Base-by-base conservation (phyloP, 2,329 filamentous ascomycete species). In the Diaporthe helianthi region DNA sequence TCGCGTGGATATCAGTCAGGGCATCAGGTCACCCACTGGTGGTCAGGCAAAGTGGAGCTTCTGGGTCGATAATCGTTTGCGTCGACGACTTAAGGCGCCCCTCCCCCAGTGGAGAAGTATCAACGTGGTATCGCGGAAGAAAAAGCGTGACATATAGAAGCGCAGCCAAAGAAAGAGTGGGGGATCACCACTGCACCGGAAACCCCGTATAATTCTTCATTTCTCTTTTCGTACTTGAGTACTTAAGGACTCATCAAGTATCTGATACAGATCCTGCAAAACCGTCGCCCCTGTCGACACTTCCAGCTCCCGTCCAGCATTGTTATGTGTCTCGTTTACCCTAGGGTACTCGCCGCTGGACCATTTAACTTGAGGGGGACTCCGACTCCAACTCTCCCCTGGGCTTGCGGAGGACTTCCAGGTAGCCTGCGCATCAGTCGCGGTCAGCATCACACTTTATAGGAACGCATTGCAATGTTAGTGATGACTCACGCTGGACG, bases 401-500 rank as follows among this genome's bases (percentile, higher is more conserved):
- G 44, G 67, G 41, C 26, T 44, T 71, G 70, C 80, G 80, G 70
- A 87, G 81, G 58, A 84, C 79, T 72, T 87, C 84, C 65, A 87
- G 76, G 73, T 76, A 80, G 73, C 77, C 85, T 87, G 71, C 52
- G 22, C 69, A 33, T 22, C n/a, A 69, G 66, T 66, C 38, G 66
- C 44, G 49, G 51, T 72, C 55, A 72, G 71, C 51, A 22, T 55
- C 44, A 22, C 44, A 22, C 12, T 63, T 7, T 15, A n/a, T n/a
- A n/a, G n/a, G n/a, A n/a, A n/a, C n/a, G n/a, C 24, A 38, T 38
- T 19, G 29, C n/a, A 33, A 13, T 22, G 9, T 47, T 3, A 29
- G 22, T 33, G n/a, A 26, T 7, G 26, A 85, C 92, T 77, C 89
- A 97, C 95, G 90, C 83, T 97, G 93, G 63, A 91, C 80, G 75